Evolutionary conservation across 345 rosid genomes (phyloP), one percentile per base, ranked within the genome.

Genomic region (Brassica cretica): DNA sequence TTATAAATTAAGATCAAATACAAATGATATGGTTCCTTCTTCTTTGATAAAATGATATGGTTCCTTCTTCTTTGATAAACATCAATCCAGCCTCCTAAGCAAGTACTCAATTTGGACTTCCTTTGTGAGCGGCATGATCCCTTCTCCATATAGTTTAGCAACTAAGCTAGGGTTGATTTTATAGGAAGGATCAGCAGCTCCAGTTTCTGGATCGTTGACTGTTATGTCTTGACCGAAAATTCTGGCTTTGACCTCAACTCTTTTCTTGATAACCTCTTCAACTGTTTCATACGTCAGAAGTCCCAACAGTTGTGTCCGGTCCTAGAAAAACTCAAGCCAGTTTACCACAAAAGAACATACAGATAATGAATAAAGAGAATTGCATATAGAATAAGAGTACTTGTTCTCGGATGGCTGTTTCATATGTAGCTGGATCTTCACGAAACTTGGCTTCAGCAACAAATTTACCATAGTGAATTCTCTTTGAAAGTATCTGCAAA

Each of bases 71-170:
- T 62, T 62, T 62, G 68, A 25, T 18, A 41, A 49, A 10, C 14
- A 39, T 78, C 66, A 89, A 68, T 89, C 90, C 82, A 86, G 71
- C 82, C 92, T 83, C 74, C 91, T 84, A 75, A 87, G 76, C 72
- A 89, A 74, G 85, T 86, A 91, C 81, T 82, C 87, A 29, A 89
- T 84, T 81, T 82, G 93, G 68, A 89, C 90, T 84, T 85, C 87
- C 76, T 91, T 89, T 4, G 94, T 88, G 16, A 89, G 78, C 3
- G 94, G 90, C 90, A 89, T 84, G 76, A 91, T 89, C 86, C 91
- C 82, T 18, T 84, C 79, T 15, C 88, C 84, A 14, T 83, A 87
- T 44, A 86, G 81, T 59, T 83, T 68, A 1, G 89, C 93, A 18
- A 89, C 87, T 66, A 91, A 71, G 70, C 84, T 80, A 55, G 89